A percentile compares a stretch with the other conserved stretches of the same genome.
Evolutionary conservation across 2,329 filamentous ascomycete species (phyloP).

Genomic region (Leptographium procerum): DNA sequence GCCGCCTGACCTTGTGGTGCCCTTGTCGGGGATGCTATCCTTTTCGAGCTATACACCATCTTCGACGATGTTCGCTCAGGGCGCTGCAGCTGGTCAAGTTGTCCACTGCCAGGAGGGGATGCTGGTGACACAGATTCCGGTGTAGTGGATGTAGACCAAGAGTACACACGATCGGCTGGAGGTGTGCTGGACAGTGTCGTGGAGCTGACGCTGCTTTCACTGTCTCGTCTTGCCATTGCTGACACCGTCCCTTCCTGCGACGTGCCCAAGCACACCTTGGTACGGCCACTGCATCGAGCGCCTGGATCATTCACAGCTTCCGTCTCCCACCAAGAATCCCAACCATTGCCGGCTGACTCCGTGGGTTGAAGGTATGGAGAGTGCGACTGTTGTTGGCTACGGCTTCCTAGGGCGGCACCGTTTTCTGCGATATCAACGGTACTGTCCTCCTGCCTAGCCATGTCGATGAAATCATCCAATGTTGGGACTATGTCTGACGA

Average conservation of each 20-base stretch:
- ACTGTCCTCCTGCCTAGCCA: not conserved
- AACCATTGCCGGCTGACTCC: not conserved
- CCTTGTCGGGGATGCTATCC: not conserved
- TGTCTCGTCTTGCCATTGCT: conserved; percentile 3
- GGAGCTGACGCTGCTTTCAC: conserved; percentile 10
- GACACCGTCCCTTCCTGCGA: not conserved
- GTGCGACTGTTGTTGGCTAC: not conserved
- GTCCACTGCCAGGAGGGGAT: not conserved
- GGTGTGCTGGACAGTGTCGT: conserved; percentile 2
- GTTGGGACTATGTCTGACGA: not conserved
- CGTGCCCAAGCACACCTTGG: not conserved
- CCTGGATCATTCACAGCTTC: not conserved
- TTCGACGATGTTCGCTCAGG: not conserved
- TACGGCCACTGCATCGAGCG: not conserved
- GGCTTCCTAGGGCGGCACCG: not conserved
- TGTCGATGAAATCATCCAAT: not conserved
- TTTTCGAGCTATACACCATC: not conserved
- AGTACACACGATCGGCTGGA: not conserved
- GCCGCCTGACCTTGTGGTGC: not conserved
- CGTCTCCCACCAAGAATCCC: not conserved
- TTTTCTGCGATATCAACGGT: not conserved
- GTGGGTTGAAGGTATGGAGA: not conserved
- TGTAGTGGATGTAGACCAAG: conserved; percentile 9
- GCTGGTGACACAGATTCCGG: conserved; percentile 10
- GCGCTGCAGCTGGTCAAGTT: not conserved